A percentile compares a stretch with the other conserved stretches of the same genome.
Evolutionary conservation across 1,139 yeast genomes (phyloP).

Genomic region (Maudiozyma humilis): DNA sequence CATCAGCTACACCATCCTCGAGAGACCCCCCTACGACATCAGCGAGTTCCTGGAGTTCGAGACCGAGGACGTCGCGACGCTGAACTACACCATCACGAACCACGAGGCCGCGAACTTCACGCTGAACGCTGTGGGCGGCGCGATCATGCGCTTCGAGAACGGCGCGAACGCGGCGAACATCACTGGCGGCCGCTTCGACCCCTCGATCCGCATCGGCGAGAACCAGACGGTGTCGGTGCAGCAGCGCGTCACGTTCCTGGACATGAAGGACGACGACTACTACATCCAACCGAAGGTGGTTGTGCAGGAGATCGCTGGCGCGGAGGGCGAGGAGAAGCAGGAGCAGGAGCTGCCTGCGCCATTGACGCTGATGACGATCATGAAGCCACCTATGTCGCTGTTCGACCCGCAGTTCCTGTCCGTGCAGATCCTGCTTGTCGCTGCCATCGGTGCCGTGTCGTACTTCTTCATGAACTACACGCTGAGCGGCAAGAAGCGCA

Average conservation of each 20-base stretch:
- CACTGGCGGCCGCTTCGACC: conserved; percentile 55
- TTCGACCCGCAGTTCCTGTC: conserved; percentile 67
- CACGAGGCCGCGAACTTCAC: conserved; percentile 47
- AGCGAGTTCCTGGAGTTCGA: conserved; percentile 32
- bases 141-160: conserved; percentile 49
- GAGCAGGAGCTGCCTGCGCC: background rate
- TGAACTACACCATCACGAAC: conserved; percentile 50
- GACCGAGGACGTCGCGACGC: conserved; percentile 44
- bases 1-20: conserved; percentile 37
- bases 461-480: conserved; percentile 41
- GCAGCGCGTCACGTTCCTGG: conserved; percentile 45
- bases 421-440: conserved; percentile 48
- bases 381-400: conserved; percentile 51
- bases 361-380: conserved; percentile 36
- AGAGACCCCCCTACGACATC: conserved; percentile 35
- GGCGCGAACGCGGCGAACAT: conserved; percentile 50
- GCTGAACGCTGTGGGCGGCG: conserved; percentile 70
- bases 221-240: conserved; percentile 43
- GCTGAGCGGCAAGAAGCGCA: conserved; percentile 8
- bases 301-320: conserved; percentile 1
- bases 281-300: conserved; percentile 47
- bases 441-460: conserved; percentile 43
- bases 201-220: conserved; percentile 44
- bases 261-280: conserved; percentile 52
- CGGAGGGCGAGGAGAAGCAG: background rate